Evolutionary conservation across 495 filamentous ascomycete species (phyloP).

Genomic region (Immersiella caudata): DNA sequence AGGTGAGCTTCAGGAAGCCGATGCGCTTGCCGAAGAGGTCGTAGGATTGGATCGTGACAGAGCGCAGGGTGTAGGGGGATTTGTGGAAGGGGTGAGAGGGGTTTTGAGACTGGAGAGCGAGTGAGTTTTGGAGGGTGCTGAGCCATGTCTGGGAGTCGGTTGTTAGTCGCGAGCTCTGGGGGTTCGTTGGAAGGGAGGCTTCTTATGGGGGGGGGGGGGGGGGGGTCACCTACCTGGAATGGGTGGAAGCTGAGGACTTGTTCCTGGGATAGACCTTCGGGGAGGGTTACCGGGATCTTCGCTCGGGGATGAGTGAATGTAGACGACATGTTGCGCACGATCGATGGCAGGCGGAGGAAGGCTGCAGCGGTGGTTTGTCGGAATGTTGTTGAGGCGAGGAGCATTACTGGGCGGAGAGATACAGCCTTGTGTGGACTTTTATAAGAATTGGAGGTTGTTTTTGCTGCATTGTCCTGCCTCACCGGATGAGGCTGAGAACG

Average conservation of each 20-base stretch:
- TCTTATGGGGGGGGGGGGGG: too few relatives aligned
- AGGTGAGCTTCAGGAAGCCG: conserved; percentile 78
- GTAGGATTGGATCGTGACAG: conserved; percentile 71
- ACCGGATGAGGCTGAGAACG: not conserved
- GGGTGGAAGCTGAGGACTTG: conserved; percentile 71
- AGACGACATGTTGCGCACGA: conserved; percentile 44
- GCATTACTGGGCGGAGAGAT: not conserved
- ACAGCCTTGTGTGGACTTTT: not conserved
- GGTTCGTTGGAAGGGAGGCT: not conserved
- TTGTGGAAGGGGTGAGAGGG: conserved; percentile 69
- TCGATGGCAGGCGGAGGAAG: not conserved
- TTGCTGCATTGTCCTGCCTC: too few relatives aligned
- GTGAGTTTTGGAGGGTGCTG: conserved; percentile 63
- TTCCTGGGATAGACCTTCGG: conserved; percentile 60
- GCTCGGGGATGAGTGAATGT: conserved; percentile 54
- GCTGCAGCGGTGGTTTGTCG: not conserved
- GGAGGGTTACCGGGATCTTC: conserved; percentile 57
- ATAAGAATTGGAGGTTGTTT: not conserved
- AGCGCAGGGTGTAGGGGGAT: conserved; percentile 69
- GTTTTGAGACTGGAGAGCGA: conserved; percentile 60
- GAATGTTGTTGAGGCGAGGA: not conserved
- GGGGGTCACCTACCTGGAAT: conserved; percentile 54
- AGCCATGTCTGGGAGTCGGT: conserved; percentile 61
- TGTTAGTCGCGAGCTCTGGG: not conserved
- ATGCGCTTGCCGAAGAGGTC: conserved; percentile 72